phyloP scores from a whole-genome alignment of 1,284 basidiomycete species.

The Ceratobasidium sp. region DNA sequence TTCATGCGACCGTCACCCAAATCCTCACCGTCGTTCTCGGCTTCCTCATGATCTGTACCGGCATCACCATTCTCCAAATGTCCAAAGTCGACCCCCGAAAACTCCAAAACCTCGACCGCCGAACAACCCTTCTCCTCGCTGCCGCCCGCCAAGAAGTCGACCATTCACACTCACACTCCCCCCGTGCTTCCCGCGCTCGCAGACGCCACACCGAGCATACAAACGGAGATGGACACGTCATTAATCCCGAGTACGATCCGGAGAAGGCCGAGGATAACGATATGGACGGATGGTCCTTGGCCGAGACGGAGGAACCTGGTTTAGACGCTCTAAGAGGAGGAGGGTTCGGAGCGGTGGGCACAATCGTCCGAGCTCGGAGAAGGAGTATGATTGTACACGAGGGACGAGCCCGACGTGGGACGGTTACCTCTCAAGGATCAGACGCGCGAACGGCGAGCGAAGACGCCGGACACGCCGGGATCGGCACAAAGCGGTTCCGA shows the following conservation, averaged over 20 bases:
- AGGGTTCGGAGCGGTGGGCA: slow-evolving; percentile 47
- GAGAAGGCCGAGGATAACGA: slow-evolving; percentile 24
- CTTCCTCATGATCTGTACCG: slow-evolving; percentile 85
- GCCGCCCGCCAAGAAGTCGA: slow-evolving; percentile 54
- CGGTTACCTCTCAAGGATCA: slow-evolving; percentile 32
- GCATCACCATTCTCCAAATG: slow-evolving; percentile 76
- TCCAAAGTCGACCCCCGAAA: slow-evolving; percentile 70
- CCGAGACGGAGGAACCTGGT: slow-evolving; percentile 47
- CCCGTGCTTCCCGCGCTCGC: neutral
- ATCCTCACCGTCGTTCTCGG: slow-evolving; percentile 94
- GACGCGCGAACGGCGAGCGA: slow-evolving; percentile 4
- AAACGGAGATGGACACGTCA: neutral
- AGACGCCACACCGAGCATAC: neutral
- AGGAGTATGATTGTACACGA: slow-evolving; percentile 35
- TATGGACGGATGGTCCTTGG: slow-evolving; percentile 19
- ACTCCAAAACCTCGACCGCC: slow-evolving; percentile 62
- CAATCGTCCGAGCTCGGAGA: slow-evolving; percentile 44
- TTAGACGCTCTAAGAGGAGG: slow-evolving; percentile 48
- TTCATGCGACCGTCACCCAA: slow-evolving; percentile 69
- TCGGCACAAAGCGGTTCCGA: slow-evolving; percentile 32
- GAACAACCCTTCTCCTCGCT: slow-evolving; percentile 63
- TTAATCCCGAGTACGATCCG: slow-evolving; percentile 11
- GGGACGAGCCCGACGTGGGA: slow-evolving; percentile 22
- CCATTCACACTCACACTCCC: slow-evolving; percentile 9
- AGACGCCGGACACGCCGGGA: slow-evolving; percentile 32